Evolutionary conservation across 768 basidiomycete genomes (phyloP).

Genomic region (Leucogyrophana mollusca): DNA sequence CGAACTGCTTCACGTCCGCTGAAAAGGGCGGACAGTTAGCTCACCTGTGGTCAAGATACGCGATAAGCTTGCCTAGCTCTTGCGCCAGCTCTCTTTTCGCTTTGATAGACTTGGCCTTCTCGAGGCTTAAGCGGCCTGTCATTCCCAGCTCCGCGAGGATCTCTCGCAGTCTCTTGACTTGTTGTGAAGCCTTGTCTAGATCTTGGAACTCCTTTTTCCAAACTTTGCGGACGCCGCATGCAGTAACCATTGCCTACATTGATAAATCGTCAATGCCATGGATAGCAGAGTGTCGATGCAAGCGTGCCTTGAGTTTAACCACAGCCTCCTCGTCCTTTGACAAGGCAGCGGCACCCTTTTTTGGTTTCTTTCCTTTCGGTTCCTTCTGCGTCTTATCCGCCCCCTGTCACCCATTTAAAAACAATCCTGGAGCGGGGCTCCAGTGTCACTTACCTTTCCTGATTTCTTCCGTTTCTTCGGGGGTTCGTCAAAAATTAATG

Average conservation of each 20-base stretch:
- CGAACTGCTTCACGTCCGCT: conserved; percentile 81
- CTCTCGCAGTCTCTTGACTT: conserved; percentile 62
- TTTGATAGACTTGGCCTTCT: conserved; percentile 77
- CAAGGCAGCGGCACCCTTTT: conserved; percentile 26
- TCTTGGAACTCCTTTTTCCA: conserved; percentile 76
- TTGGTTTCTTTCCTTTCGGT: conserved; percentile 28
- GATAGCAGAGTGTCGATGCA: not conserved
- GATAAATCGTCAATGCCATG: conserved; percentile 1
- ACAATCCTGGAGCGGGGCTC: too few species aligned
- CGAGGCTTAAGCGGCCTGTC: conserved; percentile 72
- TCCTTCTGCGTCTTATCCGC: conserved; percentile 27
- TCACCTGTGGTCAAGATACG: not conserved
- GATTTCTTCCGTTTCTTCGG: conserved; percentile 47
- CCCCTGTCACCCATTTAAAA: conserved; percentile 10
- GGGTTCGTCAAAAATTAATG: conserved; percentile 57
- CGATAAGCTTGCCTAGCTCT: conserved; percentile 62
- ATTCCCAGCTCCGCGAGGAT: conserved; percentile 77
- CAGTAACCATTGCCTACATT: conserved; percentile 59
- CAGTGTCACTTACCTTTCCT: conserved; percentile 30
- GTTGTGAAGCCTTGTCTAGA: conserved; percentile 52
- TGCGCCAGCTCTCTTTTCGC: conserved; percentile 72
- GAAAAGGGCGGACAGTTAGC: too few species aligned
- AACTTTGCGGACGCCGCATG: conserved; percentile 74
- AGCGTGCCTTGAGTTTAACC: conserved; percentile 66
- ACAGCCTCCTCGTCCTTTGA: conserved; percentile 72